These are phyloP conservation scores for Tulasnella sp. DNA, from an alignment of 768 basidiomycete species.

Conservation along the genomic window DNA sequence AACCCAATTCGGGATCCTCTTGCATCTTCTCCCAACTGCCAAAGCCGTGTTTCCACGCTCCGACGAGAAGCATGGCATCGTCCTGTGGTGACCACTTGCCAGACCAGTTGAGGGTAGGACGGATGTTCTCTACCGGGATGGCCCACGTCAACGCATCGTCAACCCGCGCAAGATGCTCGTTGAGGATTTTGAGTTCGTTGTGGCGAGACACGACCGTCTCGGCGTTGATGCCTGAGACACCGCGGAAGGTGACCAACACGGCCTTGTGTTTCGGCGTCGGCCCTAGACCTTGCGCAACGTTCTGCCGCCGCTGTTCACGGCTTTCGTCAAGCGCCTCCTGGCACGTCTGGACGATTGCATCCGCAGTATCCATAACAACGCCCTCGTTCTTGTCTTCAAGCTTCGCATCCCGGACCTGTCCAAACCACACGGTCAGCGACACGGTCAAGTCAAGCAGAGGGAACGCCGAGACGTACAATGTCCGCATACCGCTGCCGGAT, in stretches of 20 bases:
- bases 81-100: constrained; percentile 88
- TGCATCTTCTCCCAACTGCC: constrained; percentile 95
- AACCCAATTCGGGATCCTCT: constrained; percentile 69
- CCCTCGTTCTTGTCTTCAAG: constrained; percentile 87
- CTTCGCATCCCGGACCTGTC: constrained; percentile 75
- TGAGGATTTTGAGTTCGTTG: constrained; percentile 79
- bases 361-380: constrained; percentile 80
- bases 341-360: constrained; percentile 85
- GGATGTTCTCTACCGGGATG: constrained; percentile 85
- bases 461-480: constrained; percentile 48
- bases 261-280: constrained; percentile 95
- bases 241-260: constrained; percentile 79
- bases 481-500: constrained; percentile 87
- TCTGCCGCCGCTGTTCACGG: constrained; percentile 64
- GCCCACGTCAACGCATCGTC: constrained; percentile 71
- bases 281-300: constrained; percentile 72
- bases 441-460: background rate
- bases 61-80: constrained; percentile 89
- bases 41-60: constrained; percentile 86
- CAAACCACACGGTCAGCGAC: constrained; percentile 3
- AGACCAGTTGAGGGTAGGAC: constrained; percentile 92
- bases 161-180: constrained; percentile 58
- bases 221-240: constrained; percentile 89
- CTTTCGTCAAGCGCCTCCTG: constrained; percentile 71
- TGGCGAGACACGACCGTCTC: constrained; percentile 88